These are phyloP conservation scores for Paecilomyces dactylethromorphus DNA, from an alignment of 2,329 filamentous ascomycete species.

Conservation along the genomic window DNA sequence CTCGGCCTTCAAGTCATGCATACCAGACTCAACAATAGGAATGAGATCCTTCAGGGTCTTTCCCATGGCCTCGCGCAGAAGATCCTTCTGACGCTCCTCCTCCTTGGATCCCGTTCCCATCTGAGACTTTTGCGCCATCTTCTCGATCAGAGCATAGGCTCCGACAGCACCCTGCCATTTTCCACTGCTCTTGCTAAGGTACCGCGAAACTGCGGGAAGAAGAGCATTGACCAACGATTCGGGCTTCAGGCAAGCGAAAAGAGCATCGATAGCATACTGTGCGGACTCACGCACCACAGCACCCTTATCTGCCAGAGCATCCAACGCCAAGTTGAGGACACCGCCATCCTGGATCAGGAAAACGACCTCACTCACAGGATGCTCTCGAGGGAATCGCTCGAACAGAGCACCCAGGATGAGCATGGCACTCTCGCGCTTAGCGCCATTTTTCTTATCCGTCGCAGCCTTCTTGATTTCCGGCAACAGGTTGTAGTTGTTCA, in stretches of 20 bases:
- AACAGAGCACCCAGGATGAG: constrained; percentile 91
- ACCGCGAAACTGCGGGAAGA: constrained; percentile 66
- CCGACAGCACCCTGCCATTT: constrained; percentile 98
- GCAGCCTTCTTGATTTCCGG: constrained; percentile 69
- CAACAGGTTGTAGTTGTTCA: constrained; percentile 56
- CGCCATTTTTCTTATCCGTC: constrained; percentile 85
- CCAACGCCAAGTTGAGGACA: constrained; percentile 66
- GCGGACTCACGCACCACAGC: constrained; percentile 82
- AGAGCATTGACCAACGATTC: constrained; percentile 80
- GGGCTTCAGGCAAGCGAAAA: constrained; percentile 71
- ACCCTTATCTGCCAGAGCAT: constrained; percentile 85
- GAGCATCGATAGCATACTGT: constrained; percentile 85
- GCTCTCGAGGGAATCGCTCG: constrained; percentile 74
- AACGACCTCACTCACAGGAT: constrained; percentile 71
- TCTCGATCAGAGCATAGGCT: constrained; percentile 75
- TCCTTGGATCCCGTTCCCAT: constrained; percentile 77
- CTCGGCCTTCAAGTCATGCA: constrained; percentile 94
- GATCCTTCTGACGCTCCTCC: constrained; percentile 78
- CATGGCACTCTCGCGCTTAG: constrained; percentile 83
- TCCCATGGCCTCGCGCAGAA: constrained; percentile 86
- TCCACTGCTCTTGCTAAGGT: constrained; percentile 74
- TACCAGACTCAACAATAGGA: constrained; percentile 81
- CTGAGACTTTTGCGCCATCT: constrained; percentile 92
- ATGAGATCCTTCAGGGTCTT: constrained; percentile 72
- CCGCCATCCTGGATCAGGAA: constrained; percentile 77